phyloP scores from a whole-genome alignment of 768 basidiomycete genomes.

The Antrodiella citrinella region DNA sequence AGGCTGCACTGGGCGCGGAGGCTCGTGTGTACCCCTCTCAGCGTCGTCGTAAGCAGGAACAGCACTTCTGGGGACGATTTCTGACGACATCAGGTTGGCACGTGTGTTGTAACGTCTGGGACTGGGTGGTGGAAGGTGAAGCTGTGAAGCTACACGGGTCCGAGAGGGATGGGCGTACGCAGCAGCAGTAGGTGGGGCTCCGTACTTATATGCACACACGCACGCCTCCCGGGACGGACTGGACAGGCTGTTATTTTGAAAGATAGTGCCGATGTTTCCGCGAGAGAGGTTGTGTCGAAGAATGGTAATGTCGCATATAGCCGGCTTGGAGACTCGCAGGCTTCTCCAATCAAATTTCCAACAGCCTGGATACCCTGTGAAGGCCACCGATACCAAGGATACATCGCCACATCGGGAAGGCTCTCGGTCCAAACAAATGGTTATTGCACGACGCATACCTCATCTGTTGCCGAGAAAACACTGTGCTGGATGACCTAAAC shows the following conservation, averaged over 20 bases:
- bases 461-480: background rate
- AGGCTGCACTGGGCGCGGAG: slow-evolving; percentile 22
- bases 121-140: background rate
- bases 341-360: background rate
- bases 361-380: background rate
- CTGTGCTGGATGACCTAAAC: background rate
- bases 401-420: background rate
- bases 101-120: background rate
- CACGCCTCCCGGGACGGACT: background rate
- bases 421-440: background rate
- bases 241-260: background rate
- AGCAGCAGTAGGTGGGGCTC: background rate
- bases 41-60: slow-evolving; percentile 40
- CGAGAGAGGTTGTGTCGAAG: slow-evolving; percentile 1
- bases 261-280: background rate
- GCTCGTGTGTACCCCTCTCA: slow-evolving; percentile 51
- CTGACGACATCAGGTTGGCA: slow-evolving; percentile 15
- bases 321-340: background rate
- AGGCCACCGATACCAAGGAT: background rate
- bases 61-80: slow-evolving; percentile 19
- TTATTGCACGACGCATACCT: background rate
- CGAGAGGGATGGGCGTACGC: background rate
- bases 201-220: background rate
- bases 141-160: background rate
- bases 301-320: background rate